Percentiles rank a stretch among this genome's conserved stretches.
phyloP scores from a whole-genome alignment of 2,329 filamentous ascomycete genomes.

The Sphaerulina vaccinii region DNA sequence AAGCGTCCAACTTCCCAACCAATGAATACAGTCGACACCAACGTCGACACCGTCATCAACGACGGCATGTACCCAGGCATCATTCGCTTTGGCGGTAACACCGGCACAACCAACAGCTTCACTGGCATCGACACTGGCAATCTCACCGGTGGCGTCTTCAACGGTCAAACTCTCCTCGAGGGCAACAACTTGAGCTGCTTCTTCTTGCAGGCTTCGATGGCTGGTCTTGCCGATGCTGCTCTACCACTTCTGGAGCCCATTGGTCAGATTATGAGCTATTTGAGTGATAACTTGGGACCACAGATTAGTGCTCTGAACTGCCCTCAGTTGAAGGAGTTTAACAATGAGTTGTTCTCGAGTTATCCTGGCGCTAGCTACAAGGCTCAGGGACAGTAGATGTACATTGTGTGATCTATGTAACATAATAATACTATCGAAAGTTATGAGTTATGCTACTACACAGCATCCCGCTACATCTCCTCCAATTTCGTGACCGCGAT shows the following conservation, averaged over 20 bases:
- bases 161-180: conserved; percentile 20
- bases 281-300: conserved; percentile 20
- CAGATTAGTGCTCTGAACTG: conserved; percentile 15
- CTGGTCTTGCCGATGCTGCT: conserved; percentile 31
- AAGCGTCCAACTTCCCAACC: conserved; percentile 30
- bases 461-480: too few species aligned
- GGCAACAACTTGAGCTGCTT: conserved; percentile 41
- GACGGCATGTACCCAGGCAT: conserved; percentile 30
- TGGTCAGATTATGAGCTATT: conserved; percentile 8
- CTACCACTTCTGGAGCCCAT: conserved; percentile 12
- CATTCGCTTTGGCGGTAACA: conserved; percentile 38
- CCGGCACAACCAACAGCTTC: conserved; percentile 37
- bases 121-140: conserved; percentile 36
- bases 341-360: conserved; percentile 20
- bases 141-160: conserved; percentile 37
- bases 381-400: neutral
- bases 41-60: conserved; percentile 19
- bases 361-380: conserved; percentile 16
- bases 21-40: conserved; percentile 21
- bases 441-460: too few species aligned
- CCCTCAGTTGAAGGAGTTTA: conserved; percentile 19
- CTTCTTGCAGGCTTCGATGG: conserved; percentile 30
- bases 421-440: too few species aligned
- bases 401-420: too few species aligned
- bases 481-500: too few species aligned